Evolutionary conservation across 495 filamentous ascomycete species (phyloP), one percentile per base, ranked within the genome.

Genomic region (Aspergillus panamensis): DNA sequence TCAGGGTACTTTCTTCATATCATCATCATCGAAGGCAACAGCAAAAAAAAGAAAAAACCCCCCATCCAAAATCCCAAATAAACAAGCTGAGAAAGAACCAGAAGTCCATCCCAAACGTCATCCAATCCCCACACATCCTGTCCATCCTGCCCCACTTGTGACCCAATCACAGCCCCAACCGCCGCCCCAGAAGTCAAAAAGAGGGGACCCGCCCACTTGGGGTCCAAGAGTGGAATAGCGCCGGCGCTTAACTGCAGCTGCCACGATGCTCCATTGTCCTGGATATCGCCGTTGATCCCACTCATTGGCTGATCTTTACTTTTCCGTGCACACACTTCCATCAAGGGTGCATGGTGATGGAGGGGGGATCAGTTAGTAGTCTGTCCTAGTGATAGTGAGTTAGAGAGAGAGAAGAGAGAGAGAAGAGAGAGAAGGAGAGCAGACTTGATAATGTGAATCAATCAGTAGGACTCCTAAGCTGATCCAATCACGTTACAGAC

Each of bases 231-330:
- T 3, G 53, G 59, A 0, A 47, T 65, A 62, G 63, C 50, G 57
- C 60, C 60, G 60, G 63, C 63, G 63, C 63, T 66, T 66, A 66
- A 66, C 51, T 58, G 55, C 63, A 65, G 62, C 47, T 62, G 52
- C 58, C 55, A 58, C 55, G 58, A 58, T 58, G 43, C 31, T 45
- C 59, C 40, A 55, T 58, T 53, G 51, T 57, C 31, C 45, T 54
- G 45, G 50, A 58, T 62, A 53, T 17, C 29, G 13, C 35, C 29
- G 51, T 25, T 39, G 14, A 6, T 16, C n/a, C 14, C 25, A 39
- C 51, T 58, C 20, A 58, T 62, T 62, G 55, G 56, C 43, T 58
- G 43, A 39, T 55, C 52, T 55, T 29, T 9, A 6, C 42, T 55
- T 42, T 47, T 45, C 29, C 47, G 9, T 49, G 47, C 2, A 20